phyloP scores from a whole-genome alignment of 352 stramenopile species.

The Phytophthora aleatoria region DNA sequence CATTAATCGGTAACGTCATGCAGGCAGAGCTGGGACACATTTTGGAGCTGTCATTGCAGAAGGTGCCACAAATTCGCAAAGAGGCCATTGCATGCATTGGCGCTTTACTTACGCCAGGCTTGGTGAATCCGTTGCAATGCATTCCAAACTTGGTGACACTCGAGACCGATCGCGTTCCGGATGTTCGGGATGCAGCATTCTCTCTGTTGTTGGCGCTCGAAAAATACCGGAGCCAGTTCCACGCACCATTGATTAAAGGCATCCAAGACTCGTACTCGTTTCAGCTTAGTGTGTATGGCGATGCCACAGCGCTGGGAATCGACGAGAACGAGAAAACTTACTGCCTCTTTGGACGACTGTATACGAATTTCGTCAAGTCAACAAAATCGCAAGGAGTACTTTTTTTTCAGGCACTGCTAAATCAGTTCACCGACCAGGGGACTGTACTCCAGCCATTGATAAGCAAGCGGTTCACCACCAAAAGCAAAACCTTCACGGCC shows the following conservation, averaged over 20 bases:
- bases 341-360: conserved; percentile 74
- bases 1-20: conserved; percentile 88
- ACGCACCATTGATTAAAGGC: conserved; percentile 60
- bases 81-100: conserved; percentile 73
- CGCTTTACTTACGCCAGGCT: conserved; percentile 73
- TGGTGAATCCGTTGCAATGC: conserved; percentile 79
- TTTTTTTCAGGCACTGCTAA: conserved; percentile 72
- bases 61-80: conserved; percentile 63
- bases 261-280: conserved; percentile 72
- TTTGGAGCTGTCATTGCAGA: conserved; percentile 55
- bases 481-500: conserved; percentile 16
- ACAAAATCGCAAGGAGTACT: conserved; percentile 48
- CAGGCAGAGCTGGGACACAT: conserved; percentile 79
- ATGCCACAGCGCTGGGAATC: conserved; percentile 48
- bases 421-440: conserved; percentile 69
- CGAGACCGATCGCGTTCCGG: conserved; percentile 70
- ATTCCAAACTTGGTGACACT: conserved; percentile 82
- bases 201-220: conserved; percentile 64
- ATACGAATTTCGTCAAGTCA: conserved; percentile 62
- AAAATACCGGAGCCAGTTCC: conserved; percentile 60
- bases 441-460: conserved; percentile 42
- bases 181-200: conserved; percentile 73
- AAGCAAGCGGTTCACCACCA: conserved; percentile 6
- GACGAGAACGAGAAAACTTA: conserved; percentile 79
- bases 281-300: conserved; percentile 62